Evolutionary conservation across 2,329 filamentous ascomycete species (phyloP).

Genomic region (Penicillium sp.): DNA sequence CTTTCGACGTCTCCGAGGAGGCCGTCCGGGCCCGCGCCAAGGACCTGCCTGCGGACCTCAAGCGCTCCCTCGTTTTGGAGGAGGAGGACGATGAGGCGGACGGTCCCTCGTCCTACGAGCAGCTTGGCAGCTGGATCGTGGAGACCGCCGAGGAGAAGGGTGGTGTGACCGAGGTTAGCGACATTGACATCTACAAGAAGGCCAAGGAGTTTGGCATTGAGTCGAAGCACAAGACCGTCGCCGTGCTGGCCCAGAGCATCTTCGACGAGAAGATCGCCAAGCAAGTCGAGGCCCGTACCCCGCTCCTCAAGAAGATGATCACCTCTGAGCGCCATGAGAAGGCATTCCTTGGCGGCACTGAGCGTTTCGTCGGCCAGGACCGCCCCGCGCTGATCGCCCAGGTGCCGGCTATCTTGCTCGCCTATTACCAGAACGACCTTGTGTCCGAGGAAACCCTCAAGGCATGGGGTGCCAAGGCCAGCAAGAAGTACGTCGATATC

Average conservation of each 20-base stretch:
- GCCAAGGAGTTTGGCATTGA: constrained; percentile 95
- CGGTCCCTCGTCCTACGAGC: constrained; percentile 78
- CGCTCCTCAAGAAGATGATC: constrained; percentile 89
- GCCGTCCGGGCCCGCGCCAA: constrained; percentile 93
- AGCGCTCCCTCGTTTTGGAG: constrained; percentile 82
- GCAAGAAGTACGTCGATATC: constrained; percentile 96
- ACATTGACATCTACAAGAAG: constrained; percentile 92
- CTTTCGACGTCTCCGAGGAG: constrained; percentile 93
- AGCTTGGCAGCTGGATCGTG: constrained; percentile 90
- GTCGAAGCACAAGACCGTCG: constrained; percentile 86
- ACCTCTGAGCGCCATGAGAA: constrained; percentile 93
- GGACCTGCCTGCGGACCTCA: constrained; percentile 90
- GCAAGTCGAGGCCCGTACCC: constrained; percentile 81
- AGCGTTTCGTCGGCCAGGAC: constrained; percentile 84
- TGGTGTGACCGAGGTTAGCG: constrained; percentile 75
- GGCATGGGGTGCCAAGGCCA: constrained; percentile 91
- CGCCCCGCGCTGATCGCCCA: constrained; percentile 75
- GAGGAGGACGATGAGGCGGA: constrained; percentile 79
- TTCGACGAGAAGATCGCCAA: constrained; percentile 88
- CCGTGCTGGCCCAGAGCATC: constrained; percentile 88
- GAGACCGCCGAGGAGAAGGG: constrained; percentile 70
- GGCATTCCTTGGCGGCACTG: constrained; percentile 90
- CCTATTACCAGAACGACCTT: constrained; percentile 89
- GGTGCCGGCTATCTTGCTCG: constrained; percentile 83
- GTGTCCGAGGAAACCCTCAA: constrained; percentile 84